Evolutionary conservation across 805 yeast genomes (phyloP), one percentile per base, ranked within the genome.

Genomic region (Candida coleopterorum): DNA sequence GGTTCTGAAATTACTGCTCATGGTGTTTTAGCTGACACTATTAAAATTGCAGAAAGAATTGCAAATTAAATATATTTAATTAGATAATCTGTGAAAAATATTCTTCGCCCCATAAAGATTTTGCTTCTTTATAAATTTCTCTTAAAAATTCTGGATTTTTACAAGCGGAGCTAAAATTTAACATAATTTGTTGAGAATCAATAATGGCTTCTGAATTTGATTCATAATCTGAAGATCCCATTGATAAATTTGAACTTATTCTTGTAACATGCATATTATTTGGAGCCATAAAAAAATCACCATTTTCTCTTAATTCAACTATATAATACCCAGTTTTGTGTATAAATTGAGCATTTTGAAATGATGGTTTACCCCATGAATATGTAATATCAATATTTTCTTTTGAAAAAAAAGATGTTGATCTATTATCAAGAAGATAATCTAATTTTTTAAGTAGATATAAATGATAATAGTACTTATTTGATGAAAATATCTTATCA

Each of bases 1-100:
- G 95, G 51, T 93, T 79, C 81, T 37, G 81, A 74, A 25, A 79
- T 75, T 31, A 76, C 81, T 35, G 81, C 81, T 31, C 72, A 64
- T 42, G 99, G 98, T 63, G 97, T 93, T 29, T 74, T 93, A 48
- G 95, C 94, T 37, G 99, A 93, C 59, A 81, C 85, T 25, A 75
- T 93, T 57, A 93, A 87, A 72, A 81, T 87, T 50, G 96, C 94
- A 29, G 88, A 89, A 67, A 80, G 96, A 70, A 62, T 86, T 36
- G 81, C 80, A 34, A 56, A 58, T 32, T 69, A 58, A 38, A 32
- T 29, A 18, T 29, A 18, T 25, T n/a, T n/a, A n/a, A 30, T 32
- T 38, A 44, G 25, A 25, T 38, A 29, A 38, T 32, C 33, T 23
- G 34, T 18, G 34, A 38, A 26, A 41, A 32, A 24, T 18, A 38